These are phyloP conservation scores for Spergularia marina DNA, from an alignment of 148 eudicot species.

Conservation along the genomic window DNA sequence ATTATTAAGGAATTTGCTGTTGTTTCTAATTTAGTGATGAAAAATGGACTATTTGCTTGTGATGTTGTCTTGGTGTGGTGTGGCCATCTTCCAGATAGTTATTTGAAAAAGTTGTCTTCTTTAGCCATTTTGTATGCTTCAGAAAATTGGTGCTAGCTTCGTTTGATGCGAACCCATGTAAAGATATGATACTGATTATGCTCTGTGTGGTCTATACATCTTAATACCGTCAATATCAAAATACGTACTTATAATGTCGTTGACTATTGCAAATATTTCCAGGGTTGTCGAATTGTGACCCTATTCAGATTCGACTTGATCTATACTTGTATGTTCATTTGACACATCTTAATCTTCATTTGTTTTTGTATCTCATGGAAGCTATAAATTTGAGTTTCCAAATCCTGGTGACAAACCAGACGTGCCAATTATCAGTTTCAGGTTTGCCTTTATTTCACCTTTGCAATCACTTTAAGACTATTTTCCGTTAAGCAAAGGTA, in stretches of 20 bases:
- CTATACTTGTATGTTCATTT: constrained; percentile 9
- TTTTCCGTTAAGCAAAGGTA: constrained; percentile 94
- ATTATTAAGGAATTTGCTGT: too few relatives aligned
- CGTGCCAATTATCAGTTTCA: constrained; percentile 96
- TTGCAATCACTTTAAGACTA: not conserved
- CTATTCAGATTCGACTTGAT: not conserved
- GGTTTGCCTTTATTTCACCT: constrained; percentile 40
- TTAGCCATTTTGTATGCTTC: too few relatives aligned
- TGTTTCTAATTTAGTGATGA: not conserved
- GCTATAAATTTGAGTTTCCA: constrained; percentile 99
- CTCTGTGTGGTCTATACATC: not conserved
- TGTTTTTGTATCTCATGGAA: constrained; percentile 32
- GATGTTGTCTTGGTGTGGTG: not conserved
- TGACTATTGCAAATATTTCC: constrained; percentile 22
- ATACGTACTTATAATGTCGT: not conserved
- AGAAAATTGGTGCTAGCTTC: too few relatives aligned
- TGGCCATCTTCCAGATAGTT: too few relatives aligned
- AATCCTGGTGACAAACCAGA: constrained; percentile 99
- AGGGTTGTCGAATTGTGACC: constrained; percentile 60
- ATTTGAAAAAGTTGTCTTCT: too few relatives aligned
- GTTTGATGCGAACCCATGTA: not conserved
- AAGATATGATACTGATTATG: too few relatives aligned
- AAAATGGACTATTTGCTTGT: not conserved
- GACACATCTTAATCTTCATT: constrained; percentile 4
- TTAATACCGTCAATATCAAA: not conserved